Base-by-base conservation (phyloP, 768 basidiomycete genomes). In the Cyathus striatus region DNA sequence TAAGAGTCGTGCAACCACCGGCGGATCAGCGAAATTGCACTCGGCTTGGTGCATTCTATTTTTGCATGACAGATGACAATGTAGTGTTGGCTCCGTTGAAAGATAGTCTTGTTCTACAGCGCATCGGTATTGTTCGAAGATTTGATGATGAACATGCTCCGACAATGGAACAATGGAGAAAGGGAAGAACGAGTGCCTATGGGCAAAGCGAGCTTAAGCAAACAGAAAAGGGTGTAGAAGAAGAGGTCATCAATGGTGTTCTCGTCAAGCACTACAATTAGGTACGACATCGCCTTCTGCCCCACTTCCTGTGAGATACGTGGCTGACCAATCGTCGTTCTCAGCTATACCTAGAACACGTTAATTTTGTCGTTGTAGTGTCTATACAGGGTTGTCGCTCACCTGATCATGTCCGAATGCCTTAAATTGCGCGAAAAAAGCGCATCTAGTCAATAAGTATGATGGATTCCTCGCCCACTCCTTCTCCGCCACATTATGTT, bases 1-100 rank as follows among this genome's bases (percentile, higher is more conserved):
- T n/a, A 14, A 62, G 74, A 35, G 76, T 78, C 18, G 58, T 69
- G 30, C 74, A 75, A 46, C 76, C 75, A 2, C 76, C 76, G 2
- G 38, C 45, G 0, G 72, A 75, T 49, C 76, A 78, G 47, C 64
- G 58, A 9, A 59, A 56, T 22, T 57, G 58, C 35, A 55, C 66
- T 7, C 70, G 76, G 14, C 59, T 77, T 1, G 73, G 75, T 6
- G 61, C 65, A 4, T 73, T 74, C 52, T 74, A 73, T 49, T 76
- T 78, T 46, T 55, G 54, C n/a, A 56, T 70, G 48, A 52, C 68
- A 4, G 61, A 76, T 49, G 74, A 76, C 50, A 54, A 68, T 20
- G 62, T 69, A n/a, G 58, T 53, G 33, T 60, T 76, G 16, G 47
- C 52, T 2, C 73, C 76, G 3, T 49, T 66, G 18, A 45, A 44